Conservation (phyloP, 2,329 filamentous ascomycete species). For the Exophiala alcalophila region DNA sequence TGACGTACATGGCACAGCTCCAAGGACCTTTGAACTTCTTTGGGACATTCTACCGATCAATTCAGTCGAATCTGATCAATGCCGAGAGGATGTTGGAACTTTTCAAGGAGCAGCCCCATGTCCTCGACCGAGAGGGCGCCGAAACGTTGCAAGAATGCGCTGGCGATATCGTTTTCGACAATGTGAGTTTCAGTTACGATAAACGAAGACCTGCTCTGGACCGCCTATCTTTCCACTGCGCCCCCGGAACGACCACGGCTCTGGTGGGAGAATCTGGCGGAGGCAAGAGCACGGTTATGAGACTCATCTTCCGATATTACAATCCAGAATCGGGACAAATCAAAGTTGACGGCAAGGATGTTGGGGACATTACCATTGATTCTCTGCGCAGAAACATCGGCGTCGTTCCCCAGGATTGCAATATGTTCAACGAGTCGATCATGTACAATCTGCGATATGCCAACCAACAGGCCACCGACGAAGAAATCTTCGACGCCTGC, state of each 20-base stretch:
- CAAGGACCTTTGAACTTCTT: conserved; percentile 83
- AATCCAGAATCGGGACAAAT: conserved; percentile 78
- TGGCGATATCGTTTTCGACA: conserved; percentile 80
- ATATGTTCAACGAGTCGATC: conserved; percentile 88
- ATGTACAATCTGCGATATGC: conserved; percentile 96
- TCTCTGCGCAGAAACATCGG: conserved; percentile 89
- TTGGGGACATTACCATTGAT: conserved; percentile 85
- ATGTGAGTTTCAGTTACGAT: conserved; percentile 90
- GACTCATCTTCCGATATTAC: conserved; percentile 94
- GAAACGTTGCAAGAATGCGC: conserved; percentile 63
- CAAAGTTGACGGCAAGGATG: conserved; percentile 77
- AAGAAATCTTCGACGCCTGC: conserved; percentile 79
- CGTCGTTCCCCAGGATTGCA: conserved; percentile 94
- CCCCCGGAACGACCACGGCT: conserved; percentile 87
- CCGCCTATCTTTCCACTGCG: conserved; percentile 79
- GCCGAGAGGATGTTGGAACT: conserved; percentile 91
- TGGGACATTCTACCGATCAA: conserved; percentile 91
- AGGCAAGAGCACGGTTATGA: conserved; percentile 94
- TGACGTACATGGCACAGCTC: conserved; percentile 76
- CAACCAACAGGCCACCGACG: conserved; percentile 73
- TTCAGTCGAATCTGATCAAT: conserved; percentile 96
- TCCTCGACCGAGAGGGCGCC: conserved; percentile 71
- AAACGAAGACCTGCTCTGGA: conserved; percentile 78
- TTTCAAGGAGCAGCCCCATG: conserved; percentile 93
- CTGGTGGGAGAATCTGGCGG: conserved; percentile 96